A percentile compares a stretch with the other conserved stretches of the same genome.
Evolutionary conservation across 2,329 filamentous ascomycete genomes (phyloP).

Genomic region (Pyricularia pennisetigena): DNA sequence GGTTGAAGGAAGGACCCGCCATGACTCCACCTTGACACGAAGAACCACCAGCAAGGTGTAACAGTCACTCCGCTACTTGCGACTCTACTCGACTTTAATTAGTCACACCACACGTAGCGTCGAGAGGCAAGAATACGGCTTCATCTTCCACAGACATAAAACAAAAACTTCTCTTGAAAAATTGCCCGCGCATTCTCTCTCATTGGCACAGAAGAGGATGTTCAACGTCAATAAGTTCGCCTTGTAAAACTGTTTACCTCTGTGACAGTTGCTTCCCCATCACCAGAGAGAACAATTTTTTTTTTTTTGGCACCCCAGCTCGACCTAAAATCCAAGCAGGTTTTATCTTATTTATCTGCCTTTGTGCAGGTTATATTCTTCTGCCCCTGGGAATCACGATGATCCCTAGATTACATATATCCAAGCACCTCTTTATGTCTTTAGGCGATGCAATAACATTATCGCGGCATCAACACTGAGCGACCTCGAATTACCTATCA

Average conservation of each 20-base stretch:
- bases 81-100: background rate
- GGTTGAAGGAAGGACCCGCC: background rate
- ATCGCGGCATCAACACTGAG: conserved; percentile 1
- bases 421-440: conserved; percentile 12
- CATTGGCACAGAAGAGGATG: background rate
- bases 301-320: background rate
- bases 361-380: background rate
- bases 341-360: background rate
- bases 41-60: background rate
- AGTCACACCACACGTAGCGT: background rate
- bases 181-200: background rate
- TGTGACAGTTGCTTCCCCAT: background rate
- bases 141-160: background rate
- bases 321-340: background rate
- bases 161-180: background rate
- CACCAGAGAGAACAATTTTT: background rate
- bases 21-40: background rate
- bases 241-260: background rate
- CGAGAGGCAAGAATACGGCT: background rate
- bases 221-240: background rate
- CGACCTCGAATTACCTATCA: background rate
- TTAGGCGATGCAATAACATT: conserved; percentile 15
- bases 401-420: conserved; percentile 26
- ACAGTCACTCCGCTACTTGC: background rate
- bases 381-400: conserved; percentile 21